These are phyloP conservation scores for Leersia perrieri DNA, from an alignment of 176 grass and related monocot genomes.

Conservation along the genomic window DNA sequence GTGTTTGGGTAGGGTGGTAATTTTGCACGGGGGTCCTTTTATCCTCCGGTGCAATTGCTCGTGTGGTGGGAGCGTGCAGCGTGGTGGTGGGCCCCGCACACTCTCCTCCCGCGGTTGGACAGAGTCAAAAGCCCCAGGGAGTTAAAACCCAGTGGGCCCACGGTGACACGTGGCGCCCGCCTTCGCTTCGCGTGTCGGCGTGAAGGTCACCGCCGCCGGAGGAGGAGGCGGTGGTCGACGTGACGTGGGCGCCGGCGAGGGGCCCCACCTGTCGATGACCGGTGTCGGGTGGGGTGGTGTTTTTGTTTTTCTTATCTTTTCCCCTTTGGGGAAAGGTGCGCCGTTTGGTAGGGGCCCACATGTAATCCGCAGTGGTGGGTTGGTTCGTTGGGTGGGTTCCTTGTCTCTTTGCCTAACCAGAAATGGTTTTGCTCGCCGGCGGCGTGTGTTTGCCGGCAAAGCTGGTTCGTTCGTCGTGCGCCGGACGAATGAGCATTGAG, in stretches of 20 bases:
- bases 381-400: background rate
- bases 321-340: background rate
- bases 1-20: constrained; percentile 19
- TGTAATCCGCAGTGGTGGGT: background rate
- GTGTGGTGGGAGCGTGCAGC: constrained; percentile 57
- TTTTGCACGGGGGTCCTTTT: constrained; percentile 27
- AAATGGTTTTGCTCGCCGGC: background rate
- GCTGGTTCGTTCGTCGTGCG: background rate
- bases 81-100: constrained; percentile 1
- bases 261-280: constrained; percentile 19
- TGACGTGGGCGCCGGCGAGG: background rate
- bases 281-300: background rate
- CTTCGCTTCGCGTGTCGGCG: background rate
- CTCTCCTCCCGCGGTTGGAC: background rate
- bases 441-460: background rate
- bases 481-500: no score
- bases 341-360: background rate
- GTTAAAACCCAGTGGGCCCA: background rate
- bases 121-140: constrained; percentile 27
- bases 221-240: background rate
- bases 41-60: constrained; percentile 52
- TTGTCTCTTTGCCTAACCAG: background rate
- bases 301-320: background rate
- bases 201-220: background rate
- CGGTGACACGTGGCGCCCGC: background rate